Conservation (phyloP, 148 eudicot species). For the Rheum nobile region DNA sequence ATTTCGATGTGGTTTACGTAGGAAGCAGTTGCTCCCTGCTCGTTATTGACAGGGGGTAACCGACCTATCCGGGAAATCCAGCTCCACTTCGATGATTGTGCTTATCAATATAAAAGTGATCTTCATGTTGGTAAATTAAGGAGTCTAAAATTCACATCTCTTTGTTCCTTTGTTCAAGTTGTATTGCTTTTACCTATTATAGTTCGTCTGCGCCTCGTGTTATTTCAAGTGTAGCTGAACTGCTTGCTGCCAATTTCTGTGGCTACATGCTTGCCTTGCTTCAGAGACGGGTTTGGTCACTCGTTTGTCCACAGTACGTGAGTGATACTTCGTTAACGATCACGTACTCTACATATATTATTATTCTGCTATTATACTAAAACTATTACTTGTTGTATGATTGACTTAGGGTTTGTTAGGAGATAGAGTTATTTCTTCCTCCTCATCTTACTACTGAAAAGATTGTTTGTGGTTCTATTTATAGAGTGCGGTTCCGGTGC, state of each 20-base stretch:
- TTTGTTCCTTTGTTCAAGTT: background rate
- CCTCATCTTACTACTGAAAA: too few species aligned
- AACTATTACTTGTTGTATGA: too few species aligned
- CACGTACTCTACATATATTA: background rate
- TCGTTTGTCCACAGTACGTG: slow-evolving; percentile 48
- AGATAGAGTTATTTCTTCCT: too few species aligned
- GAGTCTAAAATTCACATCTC: background rate
- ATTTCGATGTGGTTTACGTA: slow-evolving; percentile 85
- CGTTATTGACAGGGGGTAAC: slow-evolving; percentile 88
- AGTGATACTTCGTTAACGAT: slow-evolving; percentile 2
- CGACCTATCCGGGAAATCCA: slow-evolving; percentile 89
- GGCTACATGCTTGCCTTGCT: slow-evolving; percentile 80
- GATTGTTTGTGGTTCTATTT: too few species aligned
- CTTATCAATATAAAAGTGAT: slow-evolving; percentile 88
- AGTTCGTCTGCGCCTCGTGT: background rate
- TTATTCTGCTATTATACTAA: background rate
- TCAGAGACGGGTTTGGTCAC: slow-evolving; percentile 54
- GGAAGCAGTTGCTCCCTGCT: slow-evolving; percentile 97
- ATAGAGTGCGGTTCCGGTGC: too few species aligned
- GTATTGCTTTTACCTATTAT: background rate
- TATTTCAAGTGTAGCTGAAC: slow-evolving; percentile 39
- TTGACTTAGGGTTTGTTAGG: too few species aligned
- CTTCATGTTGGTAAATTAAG: slow-evolving; percentile 65
- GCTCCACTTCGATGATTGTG: slow-evolving; percentile 93
- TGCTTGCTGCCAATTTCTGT: slow-evolving; percentile 66